These are phyloP conservation scores for Decorospora gaudefroyi DNA, from an alignment of 2,329 filamentous ascomycete genomes.

Conservation along the genomic window DNA sequence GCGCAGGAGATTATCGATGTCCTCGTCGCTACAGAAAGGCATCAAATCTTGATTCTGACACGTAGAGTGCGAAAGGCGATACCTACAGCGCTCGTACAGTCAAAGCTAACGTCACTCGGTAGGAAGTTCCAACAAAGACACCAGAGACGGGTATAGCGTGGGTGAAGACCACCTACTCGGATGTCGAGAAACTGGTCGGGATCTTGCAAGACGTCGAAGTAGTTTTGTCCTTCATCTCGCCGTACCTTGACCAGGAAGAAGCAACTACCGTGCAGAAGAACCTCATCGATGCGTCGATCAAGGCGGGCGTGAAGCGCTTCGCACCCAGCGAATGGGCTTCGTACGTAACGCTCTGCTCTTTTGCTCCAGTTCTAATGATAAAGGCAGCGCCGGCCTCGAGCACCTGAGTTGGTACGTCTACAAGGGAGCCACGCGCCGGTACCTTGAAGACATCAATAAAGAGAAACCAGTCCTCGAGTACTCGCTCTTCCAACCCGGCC, in stretches of 20 bases:
- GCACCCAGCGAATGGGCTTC: conserved; percentile 33
- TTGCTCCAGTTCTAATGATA: not conserved
- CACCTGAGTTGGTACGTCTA: conserved; percentile 56
- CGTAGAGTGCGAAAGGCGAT: conserved; percentile 31
- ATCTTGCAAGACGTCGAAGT: conserved; percentile 55
- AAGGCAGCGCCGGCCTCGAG: conserved; percentile 22
- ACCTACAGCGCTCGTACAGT: no score
- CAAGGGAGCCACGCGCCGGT: conserved; percentile 55
- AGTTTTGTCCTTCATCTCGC: conserved; percentile 58
- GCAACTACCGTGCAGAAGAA: conserved; percentile 18
- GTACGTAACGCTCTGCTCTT: conserved; percentile 17
- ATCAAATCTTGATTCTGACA: conserved; percentile 57
- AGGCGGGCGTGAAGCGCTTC: conserved; percentile 30
- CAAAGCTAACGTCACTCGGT: not conserved
- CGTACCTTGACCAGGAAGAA: conserved; percentile 26
- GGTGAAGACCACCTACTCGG: conserved; percentile 7
- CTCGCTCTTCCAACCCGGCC: conserved; percentile 57
- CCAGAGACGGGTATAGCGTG: not conserved
- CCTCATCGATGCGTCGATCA: conserved; percentile 30
- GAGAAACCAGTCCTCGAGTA: conserved; percentile 59
- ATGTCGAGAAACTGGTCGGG: conserved; percentile 13
- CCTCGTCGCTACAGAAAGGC: conserved; percentile 54
- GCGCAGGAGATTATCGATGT: conserved; percentile 57
- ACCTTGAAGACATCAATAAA: conserved; percentile 58
- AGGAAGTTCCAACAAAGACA: not conserved